These are phyloP conservation scores for Asterochloris sp. DNA, from an alignment of 139 green algal genomes.

Conservation along the genomic window DNA sequence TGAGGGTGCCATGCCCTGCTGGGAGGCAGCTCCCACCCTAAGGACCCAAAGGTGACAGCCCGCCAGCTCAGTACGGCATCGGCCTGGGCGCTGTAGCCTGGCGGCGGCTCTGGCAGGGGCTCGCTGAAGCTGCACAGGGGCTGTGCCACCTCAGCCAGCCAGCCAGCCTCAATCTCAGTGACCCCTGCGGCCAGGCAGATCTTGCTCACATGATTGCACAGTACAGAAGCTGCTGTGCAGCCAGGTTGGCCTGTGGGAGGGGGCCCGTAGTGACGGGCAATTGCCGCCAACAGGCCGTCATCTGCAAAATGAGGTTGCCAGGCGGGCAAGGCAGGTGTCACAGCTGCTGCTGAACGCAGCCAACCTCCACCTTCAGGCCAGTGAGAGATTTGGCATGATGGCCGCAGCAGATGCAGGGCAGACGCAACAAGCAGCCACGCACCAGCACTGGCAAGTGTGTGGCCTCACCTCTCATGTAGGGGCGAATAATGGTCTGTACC, in stretches of 20 bases:
- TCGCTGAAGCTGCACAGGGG: slow-evolving; percentile 54
- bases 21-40: slow-evolving; percentile 79
- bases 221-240: not conserved
- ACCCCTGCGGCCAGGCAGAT: slow-evolving; percentile 25
- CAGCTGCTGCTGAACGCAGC: not conserved
- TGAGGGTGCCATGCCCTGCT: slow-evolving; percentile 38
- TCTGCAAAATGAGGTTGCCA: not conserved
- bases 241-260: not conserved
- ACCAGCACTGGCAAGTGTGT: not conserved
- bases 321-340: not conserved
- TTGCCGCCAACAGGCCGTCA: not conserved
- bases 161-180: slow-evolving; percentile 58
- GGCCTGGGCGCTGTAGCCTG: slow-evolving; percentile 42
- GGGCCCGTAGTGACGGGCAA: not conserved
- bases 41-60: slow-evolving; percentile 66
- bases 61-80: slow-evolving; percentile 76
- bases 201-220: not conserved
- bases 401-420: not conserved
- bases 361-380: not conserved
- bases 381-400: not conserved
- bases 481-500: slow-evolving; percentile 72
- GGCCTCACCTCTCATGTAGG: slow-evolving; percentile 75
- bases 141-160: slow-evolving; percentile 49
- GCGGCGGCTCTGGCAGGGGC: slow-evolving; percentile 52
- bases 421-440: not conserved